Conservation (phyloP, 495 filamentous ascomycete genomes). For the Trichoderma orchidacearum region DNA sequence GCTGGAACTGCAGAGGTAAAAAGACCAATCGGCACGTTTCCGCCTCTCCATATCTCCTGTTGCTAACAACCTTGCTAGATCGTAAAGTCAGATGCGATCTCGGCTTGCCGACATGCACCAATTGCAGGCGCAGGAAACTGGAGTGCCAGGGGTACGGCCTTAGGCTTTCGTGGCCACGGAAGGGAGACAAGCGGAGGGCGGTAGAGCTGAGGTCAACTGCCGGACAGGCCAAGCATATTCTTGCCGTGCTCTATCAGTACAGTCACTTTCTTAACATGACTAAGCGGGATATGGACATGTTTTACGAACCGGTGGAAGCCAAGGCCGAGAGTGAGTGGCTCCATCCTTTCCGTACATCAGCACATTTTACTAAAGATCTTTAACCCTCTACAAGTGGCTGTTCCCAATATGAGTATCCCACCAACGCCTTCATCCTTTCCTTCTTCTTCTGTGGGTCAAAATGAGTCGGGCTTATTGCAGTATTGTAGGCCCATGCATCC, state of each 20-base stretch:
- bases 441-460: not conserved
- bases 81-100: not conserved
- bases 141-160: not conserved
- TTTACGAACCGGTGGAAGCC: not conserved
- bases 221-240: not conserved
- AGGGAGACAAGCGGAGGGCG: not conserved
- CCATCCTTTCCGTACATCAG: not conserved
- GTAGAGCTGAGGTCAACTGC: not conserved
- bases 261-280: not conserved
- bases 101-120: not conserved
- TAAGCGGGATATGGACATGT: not conserved
- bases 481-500: not conserved
- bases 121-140: not conserved
- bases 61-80: not conserved
- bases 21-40: not conserved
- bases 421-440: not conserved
- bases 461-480: not conserved
- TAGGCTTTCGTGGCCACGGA: not conserved
- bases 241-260: not conserved
- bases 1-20: not conserved
- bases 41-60: not conserved
- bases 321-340: not conserved
- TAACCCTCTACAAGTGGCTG: not conserved
- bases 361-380: not conserved
- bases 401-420: not conserved